These are phyloP conservation scores for Clonostachys sp. DNA, from an alignment of 2,329 filamentous ascomycete genomes.

Conservation along the genomic window DNA sequence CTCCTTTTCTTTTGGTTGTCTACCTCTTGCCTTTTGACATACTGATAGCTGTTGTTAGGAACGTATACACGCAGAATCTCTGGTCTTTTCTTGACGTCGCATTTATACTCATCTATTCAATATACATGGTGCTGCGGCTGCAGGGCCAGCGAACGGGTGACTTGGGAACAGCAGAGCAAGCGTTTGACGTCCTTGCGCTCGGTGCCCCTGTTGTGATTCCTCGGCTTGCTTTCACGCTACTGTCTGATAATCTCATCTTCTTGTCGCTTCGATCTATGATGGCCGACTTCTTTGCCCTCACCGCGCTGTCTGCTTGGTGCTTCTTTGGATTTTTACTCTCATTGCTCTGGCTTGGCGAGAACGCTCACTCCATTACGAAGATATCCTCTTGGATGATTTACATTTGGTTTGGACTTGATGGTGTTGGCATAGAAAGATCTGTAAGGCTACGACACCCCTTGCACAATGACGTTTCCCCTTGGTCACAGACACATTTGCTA, in stretches of 20 bases:
- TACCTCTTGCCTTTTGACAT: too few relatives aligned
- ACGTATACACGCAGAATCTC: slow-evolving; percentile 80
- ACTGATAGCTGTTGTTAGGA: slow-evolving; percentile 36
- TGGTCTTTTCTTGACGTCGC: slow-evolving; percentile 85
- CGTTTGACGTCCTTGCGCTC: slow-evolving; percentile 74
- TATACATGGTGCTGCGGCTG: slow-evolving; percentile 65
- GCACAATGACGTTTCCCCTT: neutral
- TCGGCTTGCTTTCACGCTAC: slow-evolving; percentile 74
- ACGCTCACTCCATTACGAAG: slow-evolving; percentile 54
- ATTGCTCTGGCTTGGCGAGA: slow-evolving; percentile 72
- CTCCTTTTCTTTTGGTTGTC: too few relatives aligned
- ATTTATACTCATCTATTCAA: slow-evolving; percentile 67
- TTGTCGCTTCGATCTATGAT: slow-evolving; percentile 80
- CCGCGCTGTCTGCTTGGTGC: slow-evolving; percentile 73
- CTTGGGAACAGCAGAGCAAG: slow-evolving; percentile 53
- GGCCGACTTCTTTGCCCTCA: slow-evolving; percentile 76
- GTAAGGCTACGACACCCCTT: slow-evolving; percentile 20
- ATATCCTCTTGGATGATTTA: slow-evolving; percentile 90
- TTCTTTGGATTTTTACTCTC: slow-evolving; percentile 79
- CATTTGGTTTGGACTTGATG: slow-evolving; percentile 88
- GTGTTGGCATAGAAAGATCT: slow-evolving; percentile 55
- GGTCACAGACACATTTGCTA: neutral
- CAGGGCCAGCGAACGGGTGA: slow-evolving; percentile 53
- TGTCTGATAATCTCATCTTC: slow-evolving; percentile 82
- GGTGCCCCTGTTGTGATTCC: slow-evolving; percentile 75